Evolutionary conservation across 2,329 filamentous ascomycete genomes (phyloP), one percentile per base, ranked within the genome.

Genomic region (Helicocarpus griseus): DNA sequence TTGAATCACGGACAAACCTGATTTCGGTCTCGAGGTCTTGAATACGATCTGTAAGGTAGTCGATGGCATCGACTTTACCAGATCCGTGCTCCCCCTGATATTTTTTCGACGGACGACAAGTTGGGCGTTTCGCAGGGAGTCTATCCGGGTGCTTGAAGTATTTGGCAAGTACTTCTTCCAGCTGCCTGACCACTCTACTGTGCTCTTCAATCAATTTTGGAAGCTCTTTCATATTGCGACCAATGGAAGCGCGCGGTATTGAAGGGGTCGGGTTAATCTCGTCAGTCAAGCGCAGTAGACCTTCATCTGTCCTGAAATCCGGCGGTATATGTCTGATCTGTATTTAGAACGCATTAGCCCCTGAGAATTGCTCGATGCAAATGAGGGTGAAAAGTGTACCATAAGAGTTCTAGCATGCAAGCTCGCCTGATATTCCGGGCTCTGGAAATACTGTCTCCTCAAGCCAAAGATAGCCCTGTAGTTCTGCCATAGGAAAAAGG

Each of bases 151-250:
- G 86, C 68, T 86, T 94, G 44, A 98, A 76, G 64, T 98, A 97
- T 60, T 87, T 94, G 35, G 93, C 87, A 50, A 98, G 71, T 3
- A 94, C 79, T 43, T 80, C 79, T 66, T 98, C 93, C 36, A 98
- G 77, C 58, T 88, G 78, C 45, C 87, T 82, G 31, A 98, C 93
- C 0, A 83, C 78, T 57, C 85, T 76, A 51, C 89, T 84, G 63
- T 98, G 90, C 64, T 94, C 79, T 53, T 85, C 81, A 55, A 98
- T 93, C 53, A 97, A 73, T 17, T 85, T 77, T 9, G 93, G 93
- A 11, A 98, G 76, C 36, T 91, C 84, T 67, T 91, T 95, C 56
- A 96, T 89, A 61, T 97, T 96, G 56, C 93, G 82, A 22, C 89
- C 90, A 60, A 97, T 85, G 9, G 87, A 85, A 19, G 86, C 88